phyloP scores from a whole-genome alignment of 2,329 filamentous ascomycete genomes.

The Cryphonectria nitschkei region DNA sequence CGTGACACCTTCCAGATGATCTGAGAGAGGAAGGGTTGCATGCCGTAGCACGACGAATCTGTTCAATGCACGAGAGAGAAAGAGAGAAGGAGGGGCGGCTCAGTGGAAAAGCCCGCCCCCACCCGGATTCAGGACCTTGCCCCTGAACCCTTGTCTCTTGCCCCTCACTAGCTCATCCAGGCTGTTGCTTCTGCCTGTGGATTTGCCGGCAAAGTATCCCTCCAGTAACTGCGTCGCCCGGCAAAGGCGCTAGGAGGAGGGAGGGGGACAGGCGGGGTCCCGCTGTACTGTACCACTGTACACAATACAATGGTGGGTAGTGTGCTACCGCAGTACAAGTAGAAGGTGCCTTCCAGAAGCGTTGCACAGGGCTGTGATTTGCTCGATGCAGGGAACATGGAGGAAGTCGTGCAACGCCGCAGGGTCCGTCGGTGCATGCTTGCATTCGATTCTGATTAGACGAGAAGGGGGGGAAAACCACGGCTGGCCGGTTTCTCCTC shows the following conservation, averaged over 20 bases:
- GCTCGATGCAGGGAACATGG: neutral
- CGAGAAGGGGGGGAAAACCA: neutral
- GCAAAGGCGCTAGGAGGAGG: too few relatives aligned
- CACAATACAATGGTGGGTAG: neutral
- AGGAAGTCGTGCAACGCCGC: conserved; percentile 10
- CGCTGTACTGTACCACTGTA: neutral
- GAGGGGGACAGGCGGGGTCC: neutral
- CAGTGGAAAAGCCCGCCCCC: neutral
- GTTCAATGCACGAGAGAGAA: neutral
- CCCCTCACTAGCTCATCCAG: neutral
- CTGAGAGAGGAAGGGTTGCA: neutral
- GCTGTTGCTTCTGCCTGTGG: neutral
- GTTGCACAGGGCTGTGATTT: conserved; percentile 12
- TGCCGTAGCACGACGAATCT: neutral
- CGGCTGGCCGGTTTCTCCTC: neutral
- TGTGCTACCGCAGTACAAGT: conserved; percentile 11
- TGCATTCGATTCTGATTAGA: neutral
- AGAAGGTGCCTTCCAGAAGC: conserved; percentile 25
- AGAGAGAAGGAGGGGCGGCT: too few relatives aligned
- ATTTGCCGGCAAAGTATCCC: neutral
- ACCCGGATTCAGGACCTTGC: neutral
- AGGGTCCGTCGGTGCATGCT: neutral
- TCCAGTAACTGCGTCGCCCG: too few relatives aligned
- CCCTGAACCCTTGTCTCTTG: neutral
- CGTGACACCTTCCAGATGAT: conserved; percentile 1